Evolutionary conservation across 1,139 yeast species (phyloP).

Genomic region (Groenewaldozyma auringiensis): DNA sequence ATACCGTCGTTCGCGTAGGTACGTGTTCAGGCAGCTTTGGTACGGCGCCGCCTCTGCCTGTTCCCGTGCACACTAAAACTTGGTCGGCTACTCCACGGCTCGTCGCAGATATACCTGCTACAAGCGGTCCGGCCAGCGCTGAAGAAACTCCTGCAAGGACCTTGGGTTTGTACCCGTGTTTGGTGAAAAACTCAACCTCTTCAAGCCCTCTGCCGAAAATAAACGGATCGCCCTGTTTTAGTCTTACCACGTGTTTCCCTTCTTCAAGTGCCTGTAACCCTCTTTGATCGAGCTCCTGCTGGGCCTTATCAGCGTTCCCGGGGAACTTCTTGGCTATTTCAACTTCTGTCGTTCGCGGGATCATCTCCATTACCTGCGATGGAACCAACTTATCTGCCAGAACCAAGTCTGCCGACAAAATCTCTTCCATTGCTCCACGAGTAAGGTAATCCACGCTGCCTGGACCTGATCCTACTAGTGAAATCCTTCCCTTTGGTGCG

Average conservation of each 20-base stretch:
- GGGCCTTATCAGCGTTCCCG: slow-evolving; percentile 94
- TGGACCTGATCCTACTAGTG: slow-evolving; percentile 91
- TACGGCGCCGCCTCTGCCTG: slow-evolving; percentile 79
- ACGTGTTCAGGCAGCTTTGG: slow-evolving; percentile 75
- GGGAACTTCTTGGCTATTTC: slow-evolving; percentile 93
- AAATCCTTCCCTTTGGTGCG: slow-evolving; percentile 45
- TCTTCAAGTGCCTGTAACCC: slow-evolving; percentile 58
- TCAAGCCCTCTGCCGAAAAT: slow-evolving; percentile 97
- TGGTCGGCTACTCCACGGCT: slow-evolving; percentile 92
- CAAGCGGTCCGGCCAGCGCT: slow-evolving; percentile 84
- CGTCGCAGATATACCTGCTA: slow-evolving; percentile 81
- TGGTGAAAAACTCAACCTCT: slow-evolving; percentile 61
- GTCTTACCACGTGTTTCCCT: slow-evolving; percentile 75
- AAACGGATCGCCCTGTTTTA: slow-evolving; percentile 97
- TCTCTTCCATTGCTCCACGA: slow-evolving; percentile 75
- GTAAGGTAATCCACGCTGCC: slow-evolving; percentile 81
- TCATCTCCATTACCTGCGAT: slow-evolving; percentile 69
- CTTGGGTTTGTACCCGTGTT: slow-evolving; percentile 59
- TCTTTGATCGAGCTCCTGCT: slow-evolving; percentile 63
- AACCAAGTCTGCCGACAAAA: slow-evolving; percentile 72
- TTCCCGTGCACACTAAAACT: slow-evolving; percentile 88
- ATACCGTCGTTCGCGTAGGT: slow-evolving; percentile 68
- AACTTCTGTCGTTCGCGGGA: slow-evolving; percentile 55
- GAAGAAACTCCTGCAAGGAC: slow-evolving; percentile 89
- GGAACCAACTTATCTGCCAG: slow-evolving; percentile 93